These are phyloP conservation scores for Voacanga thouarsii DNA, from an alignment of 257 asterid species.

Conservation along the genomic window DNA sequence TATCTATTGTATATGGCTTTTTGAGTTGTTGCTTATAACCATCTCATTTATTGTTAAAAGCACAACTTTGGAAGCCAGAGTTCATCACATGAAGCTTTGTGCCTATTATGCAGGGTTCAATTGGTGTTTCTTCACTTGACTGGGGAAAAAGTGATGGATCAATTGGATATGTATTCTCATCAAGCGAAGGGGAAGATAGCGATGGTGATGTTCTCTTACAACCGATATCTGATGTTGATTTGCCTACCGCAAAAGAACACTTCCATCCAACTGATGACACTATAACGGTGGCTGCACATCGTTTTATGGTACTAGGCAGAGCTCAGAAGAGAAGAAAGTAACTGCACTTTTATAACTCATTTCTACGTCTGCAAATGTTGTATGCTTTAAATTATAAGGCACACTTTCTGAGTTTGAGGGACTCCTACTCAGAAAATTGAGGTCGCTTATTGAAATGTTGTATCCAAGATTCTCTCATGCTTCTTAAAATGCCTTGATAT, in stretches of 20 bases:
- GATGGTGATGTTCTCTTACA: slow-evolving; percentile 69
- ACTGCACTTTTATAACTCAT: slow-evolving; percentile 15
- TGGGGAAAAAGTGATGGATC: slow-evolving; percentile 51
- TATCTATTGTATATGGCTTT: background rate
- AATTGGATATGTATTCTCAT: slow-evolving; percentile 44
- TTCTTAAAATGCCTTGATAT: background rate
- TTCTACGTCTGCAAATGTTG: background rate
- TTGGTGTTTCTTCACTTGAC: slow-evolving; percentile 51
- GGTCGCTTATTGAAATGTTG: background rate
- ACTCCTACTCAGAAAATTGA: background rate
- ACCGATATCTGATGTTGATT: slow-evolving; percentile 76
- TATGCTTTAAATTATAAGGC: background rate
- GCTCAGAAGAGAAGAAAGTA: slow-evolving; percentile 60
- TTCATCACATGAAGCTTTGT: slow-evolving; percentile 13
- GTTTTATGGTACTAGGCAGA: slow-evolving; percentile 60
- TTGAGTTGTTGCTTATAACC: background rate
- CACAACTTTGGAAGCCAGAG: background rate
- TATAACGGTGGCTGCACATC: slow-evolving; percentile 56
- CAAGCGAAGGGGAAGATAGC: slow-evolving; percentile 87
- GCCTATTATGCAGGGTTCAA: slow-evolving; percentile 43
- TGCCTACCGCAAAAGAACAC: slow-evolving; percentile 61
- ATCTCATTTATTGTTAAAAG: background rate
- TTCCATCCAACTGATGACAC: slow-evolving; percentile 51
- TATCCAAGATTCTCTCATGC: background rate
- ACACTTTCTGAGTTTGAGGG: background rate